phyloP scores from a whole-genome alignment of 2,329 filamentous ascomycete species.

The Colletotrichum sidae region DNA sequence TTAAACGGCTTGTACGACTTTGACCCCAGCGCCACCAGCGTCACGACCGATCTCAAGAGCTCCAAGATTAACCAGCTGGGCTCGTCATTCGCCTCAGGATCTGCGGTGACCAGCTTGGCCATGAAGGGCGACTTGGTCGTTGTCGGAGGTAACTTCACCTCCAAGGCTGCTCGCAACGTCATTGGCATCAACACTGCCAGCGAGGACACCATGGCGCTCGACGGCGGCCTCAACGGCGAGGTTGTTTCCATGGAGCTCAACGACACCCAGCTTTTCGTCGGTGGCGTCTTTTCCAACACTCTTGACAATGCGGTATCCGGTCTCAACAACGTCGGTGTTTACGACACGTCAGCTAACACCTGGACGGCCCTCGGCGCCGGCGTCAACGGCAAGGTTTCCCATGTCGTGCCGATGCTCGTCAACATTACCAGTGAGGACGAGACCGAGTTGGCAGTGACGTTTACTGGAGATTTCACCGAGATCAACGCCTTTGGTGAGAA shows the following conservation, averaged over 20 bases:
- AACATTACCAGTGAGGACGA: constrained; percentile 76
- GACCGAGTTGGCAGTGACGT: constrained; percentile 79
- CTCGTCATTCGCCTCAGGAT: constrained; percentile 73
- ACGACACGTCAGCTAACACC: constrained; percentile 72
- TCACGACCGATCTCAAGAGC: constrained; percentile 72
- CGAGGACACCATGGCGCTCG: constrained; percentile 69
- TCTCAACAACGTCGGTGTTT: constrained; percentile 81
- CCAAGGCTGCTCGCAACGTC: constrained; percentile 77
- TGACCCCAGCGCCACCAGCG: constrained; percentile 71
- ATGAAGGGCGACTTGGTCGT: constrained; percentile 75
- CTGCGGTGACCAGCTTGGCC: constrained; percentile 77
- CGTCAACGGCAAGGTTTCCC: constrained; percentile 81
- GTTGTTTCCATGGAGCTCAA: constrained; percentile 80
- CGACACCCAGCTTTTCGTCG: constrained; percentile 78
- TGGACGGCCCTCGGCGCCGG: constrained; percentile 89
- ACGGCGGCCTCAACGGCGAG: constrained; percentile 82
- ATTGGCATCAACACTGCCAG: constrained; percentile 77
- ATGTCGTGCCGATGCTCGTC: constrained; percentile 80
- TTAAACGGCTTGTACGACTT: constrained; percentile 94
- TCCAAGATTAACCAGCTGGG: constrained; percentile 85
- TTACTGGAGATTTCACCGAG: constrained; percentile 83
- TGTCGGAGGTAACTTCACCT: constrained; percentile 87
- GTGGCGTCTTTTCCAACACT: constrained; percentile 86
- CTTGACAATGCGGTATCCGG: constrained; percentile 69
- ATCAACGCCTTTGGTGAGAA: constrained; percentile 77